phyloP scores from a whole-genome alignment of 495 filamentous ascomycete genomes.

The Acidomyces sp. region DNA sequence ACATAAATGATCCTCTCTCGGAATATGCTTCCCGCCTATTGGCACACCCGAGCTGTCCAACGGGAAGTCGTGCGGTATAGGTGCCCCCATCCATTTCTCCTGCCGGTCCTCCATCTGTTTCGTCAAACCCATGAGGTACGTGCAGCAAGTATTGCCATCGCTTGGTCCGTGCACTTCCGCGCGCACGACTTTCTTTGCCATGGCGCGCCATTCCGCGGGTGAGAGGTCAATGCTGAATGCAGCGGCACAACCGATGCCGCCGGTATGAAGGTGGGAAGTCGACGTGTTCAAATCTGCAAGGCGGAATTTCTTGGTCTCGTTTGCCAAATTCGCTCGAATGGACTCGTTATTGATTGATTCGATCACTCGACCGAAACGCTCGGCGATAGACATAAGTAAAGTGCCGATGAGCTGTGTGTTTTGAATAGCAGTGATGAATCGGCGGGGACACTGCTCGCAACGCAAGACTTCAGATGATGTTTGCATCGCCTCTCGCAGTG shows the following conservation, averaged over 20 bases:
- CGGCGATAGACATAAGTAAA: conserved; percentile 22
- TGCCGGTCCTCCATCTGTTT: conserved; percentile 20
- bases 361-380: conserved; percentile 25
- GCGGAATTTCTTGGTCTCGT: conserved; percentile 24
- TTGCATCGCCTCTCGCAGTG: conserved; percentile 24
- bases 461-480: conserved; percentile 21
- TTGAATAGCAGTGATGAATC: conserved; percentile 23
- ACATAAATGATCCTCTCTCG: conserved; percentile 20
- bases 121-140: conserved; percentile 16
- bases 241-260: conserved; percentile 23
- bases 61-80: conserved; percentile 6
- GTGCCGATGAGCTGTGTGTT: conserved; percentile 24
- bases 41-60: background rate
- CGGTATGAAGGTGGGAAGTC: conserved; percentile 24
- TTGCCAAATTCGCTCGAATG: conserved; percentile 11
- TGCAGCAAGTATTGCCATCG: conserved; percentile 7
- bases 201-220: conserved; percentile 22
- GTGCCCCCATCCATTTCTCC: conserved; percentile 14
- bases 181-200: conserved; percentile 28
- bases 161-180: conserved; percentile 24
- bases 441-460: conserved; percentile 25
- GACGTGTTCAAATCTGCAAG: conserved; percentile 23
- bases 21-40: conserved; percentile 2
- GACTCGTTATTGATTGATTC: conserved; percentile 23
- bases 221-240: conserved; percentile 25